These are phyloP conservation scores for Fusarium tjaetaba DNA, from an alignment of 2,329 filamentous ascomycete genomes.

Conservation along the genomic window DNA sequence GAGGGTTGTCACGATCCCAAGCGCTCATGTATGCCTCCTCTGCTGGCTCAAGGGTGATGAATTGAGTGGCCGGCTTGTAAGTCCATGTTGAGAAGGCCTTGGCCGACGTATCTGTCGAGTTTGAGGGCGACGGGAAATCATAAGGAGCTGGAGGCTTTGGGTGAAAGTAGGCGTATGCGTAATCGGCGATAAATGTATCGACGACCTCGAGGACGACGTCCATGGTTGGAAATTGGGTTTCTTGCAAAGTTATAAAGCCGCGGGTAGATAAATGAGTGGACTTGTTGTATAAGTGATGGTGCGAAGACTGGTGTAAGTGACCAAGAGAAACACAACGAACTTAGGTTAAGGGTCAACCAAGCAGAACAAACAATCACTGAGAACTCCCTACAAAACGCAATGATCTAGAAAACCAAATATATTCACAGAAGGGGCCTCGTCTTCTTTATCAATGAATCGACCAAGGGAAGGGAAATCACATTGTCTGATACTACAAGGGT, in stretches of 20 bases:
- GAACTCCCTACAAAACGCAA: background rate
- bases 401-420: background rate
- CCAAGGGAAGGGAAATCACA: conserved; percentile 9
- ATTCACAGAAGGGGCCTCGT: background rate
- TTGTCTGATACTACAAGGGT: conserved; percentile 32
- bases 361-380: background rate
- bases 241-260: background rate
- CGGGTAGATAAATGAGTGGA: background rate
- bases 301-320: conserved; percentile 19
- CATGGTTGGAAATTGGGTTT: conserved; percentile 65
- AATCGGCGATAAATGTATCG: conserved; percentile 85
- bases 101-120: conserved; percentile 61
- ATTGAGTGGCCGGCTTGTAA: conserved; percentile 78
- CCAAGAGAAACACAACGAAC: background rate
- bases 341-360: background rate
- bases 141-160: conserved; percentile 67
- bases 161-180: conserved; percentile 76
- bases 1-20: conserved; percentile 80
- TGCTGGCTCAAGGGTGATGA: conserved; percentile 75
- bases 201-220: conserved; percentile 89
- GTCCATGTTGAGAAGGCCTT: conserved; percentile 69
- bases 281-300: background rate
- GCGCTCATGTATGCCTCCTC: conserved; percentile 82
- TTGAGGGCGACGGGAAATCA: conserved; percentile 61
- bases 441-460: conserved; percentile 32